Conservation (phyloP, 352 stramenopile species). For the Plasmopara halstedii region DNA sequence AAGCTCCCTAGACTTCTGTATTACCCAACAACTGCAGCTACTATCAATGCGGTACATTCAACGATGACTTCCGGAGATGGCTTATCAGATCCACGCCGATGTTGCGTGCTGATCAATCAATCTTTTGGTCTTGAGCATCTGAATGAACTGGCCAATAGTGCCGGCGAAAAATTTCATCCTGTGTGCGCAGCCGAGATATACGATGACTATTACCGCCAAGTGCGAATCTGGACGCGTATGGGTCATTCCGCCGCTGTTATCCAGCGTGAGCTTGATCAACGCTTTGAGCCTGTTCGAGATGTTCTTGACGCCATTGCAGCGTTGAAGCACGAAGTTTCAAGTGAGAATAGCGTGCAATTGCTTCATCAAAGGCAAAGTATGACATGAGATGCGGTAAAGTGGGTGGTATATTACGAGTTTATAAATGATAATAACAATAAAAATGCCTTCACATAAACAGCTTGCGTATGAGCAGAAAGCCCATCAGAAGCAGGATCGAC, state of each 20-base stretch:
- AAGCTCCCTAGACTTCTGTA: slow-evolving; percentile 49
- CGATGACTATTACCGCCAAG: slow-evolving; percentile 65
- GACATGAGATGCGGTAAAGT: background rate
- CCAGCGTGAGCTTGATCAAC: slow-evolving; percentile 41
- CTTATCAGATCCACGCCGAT: slow-evolving; percentile 36
- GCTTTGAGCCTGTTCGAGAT: slow-evolving; percentile 36
- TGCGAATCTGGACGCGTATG: slow-evolving; percentile 65
- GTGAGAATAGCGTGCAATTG: background rate
- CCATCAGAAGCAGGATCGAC: slow-evolving; percentile 28
- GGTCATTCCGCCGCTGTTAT: slow-evolving; percentile 43
- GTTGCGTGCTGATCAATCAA: slow-evolving; percentile 59
- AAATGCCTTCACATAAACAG: slow-evolving; percentile 17
- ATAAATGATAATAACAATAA: slow-evolving; percentile 11
- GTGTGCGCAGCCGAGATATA: slow-evolving; percentile 65
- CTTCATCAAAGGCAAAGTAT: too few relatives aligned
- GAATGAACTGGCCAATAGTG: slow-evolving; percentile 39
- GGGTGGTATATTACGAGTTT: background rate
- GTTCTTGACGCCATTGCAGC: slow-evolving; percentile 31
- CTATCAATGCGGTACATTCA: slow-evolving; percentile 56
- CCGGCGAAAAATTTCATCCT: slow-evolving; percentile 45
- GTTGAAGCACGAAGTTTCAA: slow-evolving; percentile 12
- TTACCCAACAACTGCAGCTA: slow-evolving; percentile 50
- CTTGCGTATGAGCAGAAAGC: slow-evolving; percentile 20
- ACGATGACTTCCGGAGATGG: slow-evolving; percentile 32
- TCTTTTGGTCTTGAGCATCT: slow-evolving; percentile 50